Evolutionary conservation across 495 filamentous ascomycete species (phyloP), one percentile per base, ranked within the genome.

Genomic region (Pseudomonodictys pantanalensis): DNA sequence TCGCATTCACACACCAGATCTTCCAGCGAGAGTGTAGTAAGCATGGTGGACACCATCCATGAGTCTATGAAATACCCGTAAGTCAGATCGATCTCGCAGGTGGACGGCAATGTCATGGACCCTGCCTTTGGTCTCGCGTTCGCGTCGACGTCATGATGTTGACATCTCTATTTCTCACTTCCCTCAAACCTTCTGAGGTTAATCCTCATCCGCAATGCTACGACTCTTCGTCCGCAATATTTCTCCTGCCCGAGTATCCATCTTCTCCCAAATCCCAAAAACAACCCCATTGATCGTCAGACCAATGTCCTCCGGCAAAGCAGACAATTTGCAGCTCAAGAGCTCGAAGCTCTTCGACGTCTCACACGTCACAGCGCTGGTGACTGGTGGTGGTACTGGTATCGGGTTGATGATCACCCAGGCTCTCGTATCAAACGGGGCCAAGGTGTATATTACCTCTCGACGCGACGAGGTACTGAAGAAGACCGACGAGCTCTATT

Each of bases 331-430:
- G 30, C 22, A 70, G 38, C 46, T 72, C 48, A 62, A 63, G 56
- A 35, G 60, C 11, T 61, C 64, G n/a, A 65, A 62, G 26, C 64
- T 74, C 55, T 74, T 74, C 55, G 67, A 72, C 51, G 72, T 73
- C 41, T 65, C 61, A 10, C 65, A 69, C 50, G 47, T 73, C 49
- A 72, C 65, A 7, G 69, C 72, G 8, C 23, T 73, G 3, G 71
- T 73, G 25, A 73, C 71, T 6, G 71, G 71, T 12, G 72, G 72
- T 28, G 67, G 65, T 26, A 73, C 65, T 23, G 68, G 70, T 25
- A 80, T 88, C 53, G 84, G 86, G 23, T 80, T 87, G 44, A 93
- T 92, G 88, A 89, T 88, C 58, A 86, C 88, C 0, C 84, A 91
- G 65, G 86, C 88, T 2, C 87, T 87, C 61, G 86, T 90, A 0